Percentiles rank a stretch among this genome's conserved stretches.
Evolutionary conservation across 2,329 filamentous ascomycete genomes (phyloP).

Genomic region (Colletotrichum lindemuthianum): DNA sequence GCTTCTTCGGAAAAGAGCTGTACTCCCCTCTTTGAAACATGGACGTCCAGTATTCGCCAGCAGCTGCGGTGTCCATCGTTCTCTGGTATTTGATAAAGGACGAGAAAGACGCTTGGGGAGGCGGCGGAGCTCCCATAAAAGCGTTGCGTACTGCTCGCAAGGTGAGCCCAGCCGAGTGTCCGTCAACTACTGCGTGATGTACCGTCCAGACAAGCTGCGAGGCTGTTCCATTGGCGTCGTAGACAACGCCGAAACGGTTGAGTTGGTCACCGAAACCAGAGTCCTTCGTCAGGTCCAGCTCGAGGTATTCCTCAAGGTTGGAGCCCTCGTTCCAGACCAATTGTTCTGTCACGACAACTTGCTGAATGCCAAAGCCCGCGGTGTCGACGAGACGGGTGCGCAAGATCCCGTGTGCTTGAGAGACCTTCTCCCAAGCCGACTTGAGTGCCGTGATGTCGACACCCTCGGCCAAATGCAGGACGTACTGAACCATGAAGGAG

Average conservation of each 20-base stretch:
- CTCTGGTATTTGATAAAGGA: constrained; percentile 31
- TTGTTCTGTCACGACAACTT: constrained; percentile 52
- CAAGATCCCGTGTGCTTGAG: constrained; percentile 33
- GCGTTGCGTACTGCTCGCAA: constrained; percentile 17
- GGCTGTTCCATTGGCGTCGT: constrained; percentile 3
- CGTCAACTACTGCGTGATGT: constrained; percentile 33
- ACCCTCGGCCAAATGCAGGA: background rate
- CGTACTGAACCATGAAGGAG: constrained; percentile 24
- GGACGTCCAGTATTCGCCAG: constrained; percentile 27
- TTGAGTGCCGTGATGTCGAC: constrained; percentile 14
- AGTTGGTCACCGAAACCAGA: constrained; percentile 35
- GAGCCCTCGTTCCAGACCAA: constrained; percentile 25
- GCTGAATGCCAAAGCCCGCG: constrained; percentile 51
- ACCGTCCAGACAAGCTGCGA: constrained; percentile 37
- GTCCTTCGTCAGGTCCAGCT: background rate
- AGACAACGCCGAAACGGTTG: constrained; percentile 36
- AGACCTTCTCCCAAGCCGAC: constrained; percentile 27
- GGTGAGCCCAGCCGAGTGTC: constrained; percentile 24
- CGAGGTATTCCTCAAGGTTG: constrained; percentile 19
- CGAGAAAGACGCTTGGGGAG: constrained; percentile 9
- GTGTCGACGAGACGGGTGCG: constrained; percentile 38
- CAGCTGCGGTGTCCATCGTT: background rate
- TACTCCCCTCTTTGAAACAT: constrained; percentile 19
- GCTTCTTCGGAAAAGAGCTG: constrained; percentile 13
- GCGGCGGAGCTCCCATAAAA: background rate